Base-by-base conservation (phyloP, 169 alveolate genomes). In the Plasmodium fragile region DNA sequence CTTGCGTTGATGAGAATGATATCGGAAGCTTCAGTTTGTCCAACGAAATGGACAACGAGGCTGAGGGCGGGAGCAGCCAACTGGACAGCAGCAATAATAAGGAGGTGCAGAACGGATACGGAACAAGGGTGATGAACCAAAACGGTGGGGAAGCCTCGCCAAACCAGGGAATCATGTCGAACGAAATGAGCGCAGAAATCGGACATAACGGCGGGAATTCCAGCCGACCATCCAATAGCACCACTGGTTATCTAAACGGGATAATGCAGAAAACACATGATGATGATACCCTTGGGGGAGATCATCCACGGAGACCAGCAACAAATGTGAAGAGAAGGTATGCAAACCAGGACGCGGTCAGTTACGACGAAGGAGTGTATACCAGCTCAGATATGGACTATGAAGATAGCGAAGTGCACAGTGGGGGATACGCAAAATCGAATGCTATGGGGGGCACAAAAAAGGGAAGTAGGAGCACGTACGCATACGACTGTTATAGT, bases 1-100 rank as follows among this genome's bases (percentile, higher is more conserved):
- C 94, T 5, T 89, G 94, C 49, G 94, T 78, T 78, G 94, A 89
- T 89, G 94, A 89, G 78, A 89, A 89, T 78, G 94, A 89, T 18
- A 75, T 89, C 72, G 89, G 39, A 3, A 89, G 94, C 78, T 89
- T 89, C 81, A 78, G 82, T 45, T 55, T 78, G 36, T 89, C 94
- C 32, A 78, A 59, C 41, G 81, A 89, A 59, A 36, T 89, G 69
- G 81, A 55, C 11, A 30, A 39, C n/a, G 65, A 69, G 43, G 81
- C 49, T 39, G 36, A 53, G 25, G 69, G 22, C 25, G 81, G 65
- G 7, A 75, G 69, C 25, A 43, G 25, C 78, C 80, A 34, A 34
- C 13, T 85, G 5, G 70, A 77, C 43, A 70, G 36, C 30, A 52
- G n/a, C 3, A 78, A 78, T 36, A 8, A 39, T 39, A 49, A 65